Conservation (phyloP, 345 rosid species). For the Anacardium occidentale region DNA sequence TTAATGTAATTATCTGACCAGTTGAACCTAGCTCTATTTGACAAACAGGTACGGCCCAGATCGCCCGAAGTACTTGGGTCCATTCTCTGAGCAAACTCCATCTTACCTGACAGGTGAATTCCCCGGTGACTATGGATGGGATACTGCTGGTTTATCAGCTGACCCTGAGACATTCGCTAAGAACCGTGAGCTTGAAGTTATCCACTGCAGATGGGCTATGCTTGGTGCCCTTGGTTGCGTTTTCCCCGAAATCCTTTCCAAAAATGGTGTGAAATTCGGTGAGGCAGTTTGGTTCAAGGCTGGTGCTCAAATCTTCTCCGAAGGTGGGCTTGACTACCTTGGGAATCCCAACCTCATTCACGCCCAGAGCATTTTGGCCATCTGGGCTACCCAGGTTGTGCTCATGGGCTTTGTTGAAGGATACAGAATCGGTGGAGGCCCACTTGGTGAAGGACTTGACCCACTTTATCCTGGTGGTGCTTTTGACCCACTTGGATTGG, state of each 20-base stretch:
- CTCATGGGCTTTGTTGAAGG: conserved; percentile 97
- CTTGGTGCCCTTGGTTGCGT: conserved; percentile 90
- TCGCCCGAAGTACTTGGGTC: conserved; percentile 96
- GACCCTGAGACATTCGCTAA: conserved; percentile 96
- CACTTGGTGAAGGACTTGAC: conserved; percentile 93
- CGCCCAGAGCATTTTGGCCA: conserved; percentile 94
- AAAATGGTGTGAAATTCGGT: conserved; percentile 83
- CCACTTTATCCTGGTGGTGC: conserved; percentile 97
- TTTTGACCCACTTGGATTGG: conserved; percentile 85
- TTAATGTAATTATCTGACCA: neutral
- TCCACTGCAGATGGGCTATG: conserved; percentile 98
- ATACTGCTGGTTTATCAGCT: conserved; percentile 93
- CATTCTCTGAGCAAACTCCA: conserved; percentile 94
- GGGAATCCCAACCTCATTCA: conserved; percentile 97
- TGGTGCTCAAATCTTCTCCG: conserved; percentile 88
- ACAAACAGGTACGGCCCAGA: conserved; percentile 90
- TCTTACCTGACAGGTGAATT: conserved; percentile 92
- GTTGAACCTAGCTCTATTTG: neutral
- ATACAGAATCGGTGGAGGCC: conserved; percentile 95
- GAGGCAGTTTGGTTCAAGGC: conserved; percentile 99
- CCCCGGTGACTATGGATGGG: conserved; percentile 98
- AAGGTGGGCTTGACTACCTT: conserved; percentile 92
- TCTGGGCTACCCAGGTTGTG: conserved; percentile 91
- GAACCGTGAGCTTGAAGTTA: conserved; percentile 97
- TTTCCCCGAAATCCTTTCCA: conserved; percentile 83